Conservation (phyloP, 208 protist species). For the Leishmania turanica region DNA sequence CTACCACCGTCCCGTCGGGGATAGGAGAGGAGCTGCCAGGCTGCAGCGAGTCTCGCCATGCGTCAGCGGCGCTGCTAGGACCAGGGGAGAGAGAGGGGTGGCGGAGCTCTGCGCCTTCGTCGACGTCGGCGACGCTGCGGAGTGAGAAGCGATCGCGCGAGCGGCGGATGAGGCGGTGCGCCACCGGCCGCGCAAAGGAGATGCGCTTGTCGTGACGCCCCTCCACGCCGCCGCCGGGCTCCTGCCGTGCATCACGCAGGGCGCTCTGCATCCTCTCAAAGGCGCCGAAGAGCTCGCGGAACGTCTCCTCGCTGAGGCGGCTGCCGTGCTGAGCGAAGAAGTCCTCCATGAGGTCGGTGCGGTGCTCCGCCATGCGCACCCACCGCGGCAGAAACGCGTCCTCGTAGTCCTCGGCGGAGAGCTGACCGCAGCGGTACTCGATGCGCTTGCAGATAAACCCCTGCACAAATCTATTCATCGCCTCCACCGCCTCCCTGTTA, state of each 20-base stretch:
- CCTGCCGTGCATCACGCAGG: constrained; percentile 39
- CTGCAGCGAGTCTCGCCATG: constrained; percentile 14
- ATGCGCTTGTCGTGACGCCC: constrained; percentile 35
- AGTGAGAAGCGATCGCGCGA: constrained; percentile 44
- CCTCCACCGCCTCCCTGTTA: constrained; percentile 23
- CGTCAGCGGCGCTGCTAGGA: background rate
- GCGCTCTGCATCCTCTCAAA: constrained; percentile 42
- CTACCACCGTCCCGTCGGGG: background rate
- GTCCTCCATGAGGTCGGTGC: constrained; percentile 33
- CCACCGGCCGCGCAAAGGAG: constrained; percentile 43
- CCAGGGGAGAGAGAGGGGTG: constrained; percentile 14
- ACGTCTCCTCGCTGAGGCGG: constrained; percentile 20
- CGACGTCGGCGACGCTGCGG: constrained; percentile 33
- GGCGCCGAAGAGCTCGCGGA: constrained; percentile 25
- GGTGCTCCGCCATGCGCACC: constrained; percentile 30
- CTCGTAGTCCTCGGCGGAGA: constrained; percentile 21
- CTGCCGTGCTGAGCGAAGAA: constrained; percentile 29
- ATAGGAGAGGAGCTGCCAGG: constrained; percentile 4
- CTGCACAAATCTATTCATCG: constrained; percentile 34
- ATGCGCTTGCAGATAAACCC: constrained; percentile 44
- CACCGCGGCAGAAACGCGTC: constrained; percentile 33
- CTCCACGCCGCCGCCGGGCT: constrained; percentile 5
- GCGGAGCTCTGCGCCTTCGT: constrained; percentile 22
- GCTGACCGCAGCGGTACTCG: constrained; percentile 51
- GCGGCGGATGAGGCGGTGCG: constrained; percentile 43